Evolutionary conservation across 495 filamentous ascomycete genomes (phyloP).

Genomic region (Massariosphaeria phaeospora): DNA sequence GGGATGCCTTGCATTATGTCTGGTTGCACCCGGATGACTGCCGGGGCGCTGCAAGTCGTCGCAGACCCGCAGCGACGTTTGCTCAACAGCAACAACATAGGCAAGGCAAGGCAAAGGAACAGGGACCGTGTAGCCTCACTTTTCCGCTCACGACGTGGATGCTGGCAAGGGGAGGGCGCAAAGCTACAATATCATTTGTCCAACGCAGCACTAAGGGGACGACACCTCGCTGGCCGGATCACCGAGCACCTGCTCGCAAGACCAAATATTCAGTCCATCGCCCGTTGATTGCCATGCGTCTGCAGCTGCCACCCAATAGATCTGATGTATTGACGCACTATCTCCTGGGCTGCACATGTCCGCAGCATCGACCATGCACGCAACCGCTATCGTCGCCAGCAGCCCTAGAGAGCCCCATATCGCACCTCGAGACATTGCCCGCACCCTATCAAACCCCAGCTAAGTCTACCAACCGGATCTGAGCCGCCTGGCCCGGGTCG

Average conservation of each 20-base stretch:
- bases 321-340: too few species aligned
- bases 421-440: conserved; percentile 7
- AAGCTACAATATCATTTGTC: not conserved
- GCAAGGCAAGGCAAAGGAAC: conserved; percentile 21
- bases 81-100: conserved; percentile 12
- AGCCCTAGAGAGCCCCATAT: not conserved
- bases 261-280: too few species aligned
- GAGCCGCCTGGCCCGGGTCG: conserved; percentile 21
- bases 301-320: too few species aligned
- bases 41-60: too few species aligned
- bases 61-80: not conserved
- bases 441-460: conserved; percentile 12
- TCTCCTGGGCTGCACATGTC: not conserved
- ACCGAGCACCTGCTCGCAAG: too few species aligned
- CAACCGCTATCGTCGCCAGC: not conserved
- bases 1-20: too few species aligned
- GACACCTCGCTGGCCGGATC: too few species aligned
- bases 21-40: too few species aligned
- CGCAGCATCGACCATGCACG: not conserved
- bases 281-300: too few species aligned
- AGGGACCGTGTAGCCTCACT: not conserved
- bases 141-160: conserved; percentile 3
- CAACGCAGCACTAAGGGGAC: not conserved
- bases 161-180: not conserved
- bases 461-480: conserved; percentile 15